A percentile compares a stretch with the other conserved stretches of the same genome.
Evolutionary conservation across 805 yeast genomes (phyloP).

Genomic region (Candida pini): DNA sequence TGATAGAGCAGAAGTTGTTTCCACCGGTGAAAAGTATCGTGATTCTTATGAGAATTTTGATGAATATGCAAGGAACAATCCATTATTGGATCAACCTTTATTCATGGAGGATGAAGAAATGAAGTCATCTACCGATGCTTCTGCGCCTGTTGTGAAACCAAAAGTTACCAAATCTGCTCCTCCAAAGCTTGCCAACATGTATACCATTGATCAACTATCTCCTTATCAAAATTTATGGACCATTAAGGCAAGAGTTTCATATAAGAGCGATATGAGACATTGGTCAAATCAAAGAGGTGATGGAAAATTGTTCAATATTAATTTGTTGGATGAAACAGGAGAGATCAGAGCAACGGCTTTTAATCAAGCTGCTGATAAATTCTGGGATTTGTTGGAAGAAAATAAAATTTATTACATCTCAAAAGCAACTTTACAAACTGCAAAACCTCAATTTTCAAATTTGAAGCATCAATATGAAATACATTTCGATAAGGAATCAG

Average conservation of each 20-base stretch:
- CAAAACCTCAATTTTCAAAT: conserved; percentile 82
- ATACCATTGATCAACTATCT: conserved; percentile 80
- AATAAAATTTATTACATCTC: conserved; percentile 85
- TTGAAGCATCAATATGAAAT: conserved; percentile 87
- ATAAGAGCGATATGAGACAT: conserved; percentile 79
- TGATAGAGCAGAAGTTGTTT: conserved; percentile 26
- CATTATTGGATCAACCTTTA: conserved; percentile 47
- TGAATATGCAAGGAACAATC: conserved; percentile 52
- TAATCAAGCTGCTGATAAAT: conserved; percentile 77
- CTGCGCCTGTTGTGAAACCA: not conserved
- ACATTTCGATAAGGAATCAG: conserved; percentile 71
- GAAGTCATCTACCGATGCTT: conserved; percentile 9
- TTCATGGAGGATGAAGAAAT: conserved; percentile 10
- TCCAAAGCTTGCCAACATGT: conserved; percentile 36
- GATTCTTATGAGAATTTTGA: conserved; percentile 33
- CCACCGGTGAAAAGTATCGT: conserved; percentile 29
- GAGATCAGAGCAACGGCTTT: conserved; percentile 96
- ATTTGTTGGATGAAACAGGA: conserved; percentile 88
- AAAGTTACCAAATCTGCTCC: not conserved
- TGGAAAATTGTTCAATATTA: conserved; percentile 85
- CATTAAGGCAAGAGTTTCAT: conserved; percentile 86
- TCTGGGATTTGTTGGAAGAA: conserved; percentile 71
- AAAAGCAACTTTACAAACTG: conserved; percentile 71
- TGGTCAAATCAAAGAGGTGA: conserved; percentile 85
- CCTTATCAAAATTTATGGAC: conserved; percentile 92